Evolutionary conservation across 2,329 filamentous ascomycete species (phyloP).

Genomic region (Talaromyces sp.): DNA sequence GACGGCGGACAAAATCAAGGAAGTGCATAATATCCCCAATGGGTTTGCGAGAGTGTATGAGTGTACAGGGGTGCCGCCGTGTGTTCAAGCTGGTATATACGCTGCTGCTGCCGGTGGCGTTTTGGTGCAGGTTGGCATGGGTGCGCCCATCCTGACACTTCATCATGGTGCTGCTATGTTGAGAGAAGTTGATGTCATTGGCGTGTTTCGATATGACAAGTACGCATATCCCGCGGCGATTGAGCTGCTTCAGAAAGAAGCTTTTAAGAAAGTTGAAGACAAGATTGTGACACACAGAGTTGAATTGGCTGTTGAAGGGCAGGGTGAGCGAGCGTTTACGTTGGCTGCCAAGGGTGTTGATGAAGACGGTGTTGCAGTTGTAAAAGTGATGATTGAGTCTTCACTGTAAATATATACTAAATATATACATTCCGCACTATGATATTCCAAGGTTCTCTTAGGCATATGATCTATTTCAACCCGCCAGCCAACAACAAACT

Average conservation of each 20-base stretch:
- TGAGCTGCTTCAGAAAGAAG: slow-evolving; percentile 47
- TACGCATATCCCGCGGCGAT: slow-evolving; percentile 53
- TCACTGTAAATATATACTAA: slow-evolving; percentile 13
- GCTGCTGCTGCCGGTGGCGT: slow-evolving; percentile 46
- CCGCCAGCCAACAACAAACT: slow-evolving; percentile 48
- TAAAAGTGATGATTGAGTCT: slow-evolving; percentile 48
- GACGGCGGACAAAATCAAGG: slow-evolving; percentile 30
- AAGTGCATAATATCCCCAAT: slow-evolving; percentile 21
- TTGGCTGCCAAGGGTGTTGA: slow-evolving; percentile 49
- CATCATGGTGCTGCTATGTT: slow-evolving; percentile 52
- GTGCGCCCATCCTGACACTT: slow-evolving; percentile 50
- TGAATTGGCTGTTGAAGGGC: slow-evolving; percentile 36
- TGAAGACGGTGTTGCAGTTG: slow-evolving; percentile 47
- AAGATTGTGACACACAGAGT: slow-evolving; percentile 52
- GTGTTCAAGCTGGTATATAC: slow-evolving; percentile 44
- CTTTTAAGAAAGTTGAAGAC: slow-evolving; percentile 45
- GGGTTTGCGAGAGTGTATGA: slow-evolving; percentile 44
- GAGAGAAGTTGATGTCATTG: slow-evolving; percentile 53
- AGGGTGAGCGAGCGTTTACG: slow-evolving; percentile 49
- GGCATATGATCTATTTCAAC: slow-evolving; percentile 15
- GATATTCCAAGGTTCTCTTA: too few species aligned
- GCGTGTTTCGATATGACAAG: slow-evolving; percentile 52
- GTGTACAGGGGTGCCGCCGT: slow-evolving; percentile 43
- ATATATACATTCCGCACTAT: background rate
- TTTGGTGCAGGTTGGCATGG: slow-evolving; percentile 54